Conservation (phyloP, 805 yeast genomes). For the Sugiyamaella valdiviana region DNA sequence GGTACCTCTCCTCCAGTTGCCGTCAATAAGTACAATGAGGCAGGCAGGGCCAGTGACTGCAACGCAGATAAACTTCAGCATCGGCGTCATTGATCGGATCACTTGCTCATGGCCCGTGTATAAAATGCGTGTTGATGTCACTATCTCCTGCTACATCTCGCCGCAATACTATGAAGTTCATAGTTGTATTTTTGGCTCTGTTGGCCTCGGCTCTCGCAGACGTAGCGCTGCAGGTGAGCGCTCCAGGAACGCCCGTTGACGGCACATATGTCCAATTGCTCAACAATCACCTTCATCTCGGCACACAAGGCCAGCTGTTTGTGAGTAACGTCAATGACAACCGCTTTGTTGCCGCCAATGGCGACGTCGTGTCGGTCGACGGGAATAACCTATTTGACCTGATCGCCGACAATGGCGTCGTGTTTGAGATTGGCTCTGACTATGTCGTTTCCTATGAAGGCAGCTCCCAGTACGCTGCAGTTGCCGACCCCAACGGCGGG, state of each 20-base stretch:
- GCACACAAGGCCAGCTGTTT: background rate
- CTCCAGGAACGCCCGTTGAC: conserved; percentile 5
- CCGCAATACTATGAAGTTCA: background rate
- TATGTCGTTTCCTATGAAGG: conserved; percentile 8
- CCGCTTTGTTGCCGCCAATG: background rate
- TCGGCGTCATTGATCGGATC: too few relatives aligned
- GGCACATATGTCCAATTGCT: conserved; percentile 1
- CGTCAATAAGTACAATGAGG: too few relatives aligned
- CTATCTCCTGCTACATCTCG: background rate
- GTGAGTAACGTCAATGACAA: background rate
- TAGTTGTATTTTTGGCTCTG: background rate
- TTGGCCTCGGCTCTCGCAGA: conserved; percentile 1
- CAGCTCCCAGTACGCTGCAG: conserved; percentile 11
- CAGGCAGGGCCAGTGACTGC: too few relatives aligned
- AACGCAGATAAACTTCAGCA: too few relatives aligned
- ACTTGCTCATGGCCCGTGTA: too few relatives aligned
- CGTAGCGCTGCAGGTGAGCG: background rate
- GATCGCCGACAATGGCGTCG: conserved; percentile 2
- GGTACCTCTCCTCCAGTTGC: too few relatives aligned
- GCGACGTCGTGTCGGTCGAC: background rate
- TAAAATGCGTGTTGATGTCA: too few relatives aligned
- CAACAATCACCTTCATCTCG: conserved; percentile 1
- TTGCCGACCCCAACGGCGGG: conserved; percentile 14
- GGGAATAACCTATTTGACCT: background rate
- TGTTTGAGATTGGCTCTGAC: conserved; percentile 2